These are phyloP conservation scores for Calophaca sinica DNA, from an alignment of 306 rosid species.

Conservation along the genomic window DNA sequence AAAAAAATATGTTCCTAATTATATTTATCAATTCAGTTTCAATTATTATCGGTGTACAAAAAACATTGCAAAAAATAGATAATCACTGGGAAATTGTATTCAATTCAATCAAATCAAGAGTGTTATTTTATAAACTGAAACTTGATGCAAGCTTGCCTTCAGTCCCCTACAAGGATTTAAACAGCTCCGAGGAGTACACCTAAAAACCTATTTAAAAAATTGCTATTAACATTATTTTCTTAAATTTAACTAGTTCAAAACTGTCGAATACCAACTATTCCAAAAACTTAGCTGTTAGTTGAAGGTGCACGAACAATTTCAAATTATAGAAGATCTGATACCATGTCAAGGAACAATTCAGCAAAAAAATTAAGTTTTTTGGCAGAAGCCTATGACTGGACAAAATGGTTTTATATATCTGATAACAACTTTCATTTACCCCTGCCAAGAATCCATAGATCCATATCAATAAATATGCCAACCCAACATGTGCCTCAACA, in stretches of 20 bases:
- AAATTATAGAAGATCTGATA: too few species aligned
- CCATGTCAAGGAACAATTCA: too few species aligned
- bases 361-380: too few species aligned
- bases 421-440: not conserved
- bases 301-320: too few species aligned
- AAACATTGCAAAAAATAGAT: conserved; percentile 16
- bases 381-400: too few species aligned
- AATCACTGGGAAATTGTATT: conserved; percentile 8
- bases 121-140: conserved; percentile 10
- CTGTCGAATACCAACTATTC: conserved; percentile 18
- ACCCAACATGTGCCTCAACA: conserved; percentile 11
- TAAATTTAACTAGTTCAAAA: conserved; percentile 25
- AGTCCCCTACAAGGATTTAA: conserved; percentile 25
- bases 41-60: not conserved
- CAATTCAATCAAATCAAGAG: conserved; percentile 11
- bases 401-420: too few species aligned
- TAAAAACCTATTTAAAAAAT: not conserved
- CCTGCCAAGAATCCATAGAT: conserved; percentile 10
- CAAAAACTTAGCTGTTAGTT: not conserved
- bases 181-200: not conserved
- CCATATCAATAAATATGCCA: conserved; percentile 20
- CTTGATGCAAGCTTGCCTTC: conserved; percentile 16
- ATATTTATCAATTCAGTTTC: conserved; percentile 21
- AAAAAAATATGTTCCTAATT: conserved; percentile 1
- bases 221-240: not conserved